These are phyloP conservation scores for Ophiostoma novo-ulmi DNA, from an alignment of 2,329 filamentous ascomycete species.

Conservation along the genomic window DNA sequence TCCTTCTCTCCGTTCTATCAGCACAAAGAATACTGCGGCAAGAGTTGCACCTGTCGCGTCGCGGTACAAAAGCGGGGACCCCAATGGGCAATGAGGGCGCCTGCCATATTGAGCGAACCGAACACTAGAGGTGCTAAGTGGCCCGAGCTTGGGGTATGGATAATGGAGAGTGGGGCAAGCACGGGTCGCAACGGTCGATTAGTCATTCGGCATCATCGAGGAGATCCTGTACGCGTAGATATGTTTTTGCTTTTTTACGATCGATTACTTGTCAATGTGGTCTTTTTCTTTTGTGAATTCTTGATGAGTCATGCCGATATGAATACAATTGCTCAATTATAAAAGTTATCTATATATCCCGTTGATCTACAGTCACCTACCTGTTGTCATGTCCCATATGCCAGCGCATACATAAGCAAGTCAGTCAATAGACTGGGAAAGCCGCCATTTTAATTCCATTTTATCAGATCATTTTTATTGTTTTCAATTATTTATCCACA, in stretches of 20 bases:
- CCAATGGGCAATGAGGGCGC: background rate
- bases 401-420: background rate
- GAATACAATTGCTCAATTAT: too few relatives aligned
- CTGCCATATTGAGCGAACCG: background rate
- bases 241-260: background rate
- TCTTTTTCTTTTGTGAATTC: background rate
- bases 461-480: too few relatives aligned
- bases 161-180: background rate
- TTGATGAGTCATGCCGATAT: too few relatives aligned
- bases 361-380: background rate
- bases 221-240: background rate
- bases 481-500: too few relatives aligned
- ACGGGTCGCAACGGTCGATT: background rate
- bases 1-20: background rate
- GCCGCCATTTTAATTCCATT: background rate
- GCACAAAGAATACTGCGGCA: background rate
- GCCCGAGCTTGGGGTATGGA: background rate
- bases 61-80: slow-evolving; percentile 8
- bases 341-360: too few relatives aligned
- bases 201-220: background rate
- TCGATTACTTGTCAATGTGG: background rate
- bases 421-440: background rate
- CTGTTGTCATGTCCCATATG: background rate
- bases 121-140: background rate
- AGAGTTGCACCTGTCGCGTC: background rate